Conservation (phyloP, 345 rosid species). For the Camelina hispida region DNA sequence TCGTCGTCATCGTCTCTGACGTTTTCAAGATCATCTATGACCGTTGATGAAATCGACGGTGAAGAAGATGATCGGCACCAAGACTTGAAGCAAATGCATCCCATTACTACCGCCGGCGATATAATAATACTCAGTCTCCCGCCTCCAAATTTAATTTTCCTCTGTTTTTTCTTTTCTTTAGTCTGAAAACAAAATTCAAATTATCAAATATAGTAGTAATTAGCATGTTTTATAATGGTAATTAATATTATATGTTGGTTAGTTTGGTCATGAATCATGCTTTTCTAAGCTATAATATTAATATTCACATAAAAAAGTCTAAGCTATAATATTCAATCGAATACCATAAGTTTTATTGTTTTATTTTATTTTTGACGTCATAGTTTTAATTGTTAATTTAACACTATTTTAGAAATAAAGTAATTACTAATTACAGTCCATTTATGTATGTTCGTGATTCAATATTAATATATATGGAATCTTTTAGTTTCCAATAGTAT, state of each 20-base stretch:
- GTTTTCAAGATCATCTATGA: neutral
- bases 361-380: too few relatives aligned
- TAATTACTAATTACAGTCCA: too few relatives aligned
- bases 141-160: neutral
- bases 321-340: neutral
- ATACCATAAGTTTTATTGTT: neutral
- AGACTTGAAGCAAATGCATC: conserved; percentile 43
- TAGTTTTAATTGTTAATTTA: neutral
- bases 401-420: neutral
- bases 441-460: too few relatives aligned
- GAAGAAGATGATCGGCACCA: conserved; percentile 20
- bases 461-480: too few relatives aligned
- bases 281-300: neutral
- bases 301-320: too few relatives aligned
- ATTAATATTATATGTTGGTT: neutral
- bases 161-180: neutral
- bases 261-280: conserved; percentile 34
- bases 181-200: neutral
- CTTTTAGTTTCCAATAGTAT: too few relatives aligned
- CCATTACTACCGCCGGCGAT: conserved; percentile 29
- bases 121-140: neutral
- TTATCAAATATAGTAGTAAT: neutral
- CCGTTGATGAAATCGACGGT: conserved; percentile 36
- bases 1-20: conserved; percentile 11
- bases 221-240: neutral